phyloP scores from a whole-genome alignment of 2,329 filamentous ascomycete species.

The Trichoderma sp. region DNA sequence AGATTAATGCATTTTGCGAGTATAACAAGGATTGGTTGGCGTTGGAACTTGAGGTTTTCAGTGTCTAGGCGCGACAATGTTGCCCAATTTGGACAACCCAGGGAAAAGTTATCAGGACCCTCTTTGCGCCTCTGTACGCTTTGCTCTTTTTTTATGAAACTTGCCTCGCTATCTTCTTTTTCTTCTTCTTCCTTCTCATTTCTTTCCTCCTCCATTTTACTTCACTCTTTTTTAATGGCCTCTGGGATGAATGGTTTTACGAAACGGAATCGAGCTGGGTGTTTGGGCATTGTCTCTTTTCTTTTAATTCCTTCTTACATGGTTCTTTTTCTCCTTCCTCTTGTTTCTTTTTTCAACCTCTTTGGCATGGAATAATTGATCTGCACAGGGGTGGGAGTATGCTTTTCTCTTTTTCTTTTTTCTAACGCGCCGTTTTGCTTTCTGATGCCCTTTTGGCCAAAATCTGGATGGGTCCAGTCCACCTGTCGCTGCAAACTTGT shows the following conservation, averaged over 20 bases:
- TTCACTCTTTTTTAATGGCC: slow-evolving; percentile 7
- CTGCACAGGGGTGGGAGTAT: not conserved
- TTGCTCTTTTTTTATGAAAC: not conserved
- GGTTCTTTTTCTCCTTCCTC: not conserved
- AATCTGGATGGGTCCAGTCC: slow-evolving; percentile 9
- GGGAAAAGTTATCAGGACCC: not conserved
- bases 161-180: not conserved
- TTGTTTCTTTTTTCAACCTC: not conserved
- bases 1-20: not conserved
- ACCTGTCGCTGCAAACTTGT: not conserved
- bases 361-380: slow-evolving; percentile 2
- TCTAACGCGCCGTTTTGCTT: not conserved
- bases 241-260: not conserved
- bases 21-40: slow-evolving; percentile 13
- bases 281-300: not conserved
- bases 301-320: not conserved
- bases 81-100: slow-evolving; percentile 10
- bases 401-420: not conserved
- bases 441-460: not conserved
- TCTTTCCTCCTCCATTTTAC: not conserved
- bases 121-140: not conserved
- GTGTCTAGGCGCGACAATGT: not conserved
- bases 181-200: not conserved
- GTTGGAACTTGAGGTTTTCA: not conserved
- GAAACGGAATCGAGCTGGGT: not conserved